These are phyloP conservation scores for Poa pratensis DNA, from an alignment of 176 grass and related monocot genomes.

Conservation along the genomic window DNA sequence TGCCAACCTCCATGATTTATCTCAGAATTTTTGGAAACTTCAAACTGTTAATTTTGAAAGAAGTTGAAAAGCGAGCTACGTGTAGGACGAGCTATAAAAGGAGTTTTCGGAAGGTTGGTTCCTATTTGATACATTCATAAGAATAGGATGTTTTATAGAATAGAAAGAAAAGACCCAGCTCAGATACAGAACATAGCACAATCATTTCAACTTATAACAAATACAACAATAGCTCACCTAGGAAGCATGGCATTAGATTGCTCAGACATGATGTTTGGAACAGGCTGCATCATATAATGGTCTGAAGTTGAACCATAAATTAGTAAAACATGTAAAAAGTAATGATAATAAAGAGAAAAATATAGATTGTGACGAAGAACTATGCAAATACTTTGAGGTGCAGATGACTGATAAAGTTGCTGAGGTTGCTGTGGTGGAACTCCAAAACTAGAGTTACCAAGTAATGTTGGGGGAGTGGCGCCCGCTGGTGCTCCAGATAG, in stretches of 20 bases:
- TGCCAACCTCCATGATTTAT: no score
- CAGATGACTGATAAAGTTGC: conserved; percentile 55
- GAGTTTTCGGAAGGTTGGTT: no score
- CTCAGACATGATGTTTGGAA: conserved; percentile 57
- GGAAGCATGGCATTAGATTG: conserved; percentile 60
- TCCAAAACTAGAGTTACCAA: conserved; percentile 66
- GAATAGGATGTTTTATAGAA: conserved; percentile 11
- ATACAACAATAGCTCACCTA: conserved; percentile 40
- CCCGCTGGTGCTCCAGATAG: conserved; percentile 52
- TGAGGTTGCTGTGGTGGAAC: conserved; percentile 58
- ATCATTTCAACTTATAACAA: conserved; percentile 29
- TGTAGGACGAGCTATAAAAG: no score
- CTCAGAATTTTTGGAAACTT: no score
- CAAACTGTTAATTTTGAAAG: no score
- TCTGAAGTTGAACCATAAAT: conserved; percentile 64
- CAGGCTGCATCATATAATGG: conserved; percentile 78
- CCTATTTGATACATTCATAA: neutral
- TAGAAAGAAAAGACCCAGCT: conserved; percentile 3
- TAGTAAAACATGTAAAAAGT: conserved; percentile 25
- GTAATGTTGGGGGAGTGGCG: conserved; percentile 48
- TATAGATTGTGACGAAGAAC: conserved; percentile 14
- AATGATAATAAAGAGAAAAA: conserved; percentile 5
- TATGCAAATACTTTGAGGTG: conserved; percentile 73
- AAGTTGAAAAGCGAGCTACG: no score
- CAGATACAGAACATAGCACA: conserved; percentile 39